Conservation (phyloP, 2,329 filamentous ascomycete species). For the Epichloe sp. region DNA sequence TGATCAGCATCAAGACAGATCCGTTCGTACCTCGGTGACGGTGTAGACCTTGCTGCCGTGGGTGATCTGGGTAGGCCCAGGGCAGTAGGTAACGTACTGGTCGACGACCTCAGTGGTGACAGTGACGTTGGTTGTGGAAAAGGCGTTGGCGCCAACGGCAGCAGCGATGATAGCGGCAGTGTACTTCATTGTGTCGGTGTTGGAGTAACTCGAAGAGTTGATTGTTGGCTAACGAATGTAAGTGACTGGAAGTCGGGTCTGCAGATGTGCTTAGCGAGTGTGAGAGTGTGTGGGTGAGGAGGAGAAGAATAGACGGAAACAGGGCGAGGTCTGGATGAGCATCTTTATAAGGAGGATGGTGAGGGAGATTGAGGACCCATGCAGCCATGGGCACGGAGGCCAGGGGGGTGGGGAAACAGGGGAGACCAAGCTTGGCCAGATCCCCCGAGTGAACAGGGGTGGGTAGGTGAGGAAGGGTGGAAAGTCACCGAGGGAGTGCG, state of each 20-base stretch:
- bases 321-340: slow-evolving; percentile 24
- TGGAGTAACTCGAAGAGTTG: slow-evolving; percentile 26
- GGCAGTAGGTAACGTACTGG: slow-evolving; percentile 60
- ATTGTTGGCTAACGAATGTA: slow-evolving; percentile 37
- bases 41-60: slow-evolving; percentile 56
- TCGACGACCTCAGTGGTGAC: slow-evolving; percentile 55
- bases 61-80: slow-evolving; percentile 48
- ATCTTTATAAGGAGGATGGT: slow-evolving; percentile 33
- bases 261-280: slow-evolving; percentile 28
- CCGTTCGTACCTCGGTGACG: slow-evolving; percentile 42
- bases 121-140: slow-evolving; percentile 28
- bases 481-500: neutral
- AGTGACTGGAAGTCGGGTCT: slow-evolving; percentile 42
- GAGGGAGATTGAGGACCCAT: slow-evolving; percentile 7
- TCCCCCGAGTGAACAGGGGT: slow-evolving; percentile 4
- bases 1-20: too few species aligned
- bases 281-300: slow-evolving; percentile 38
- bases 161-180: slow-evolving; percentile 38
- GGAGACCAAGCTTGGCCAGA: neutral
- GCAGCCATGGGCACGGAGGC: slow-evolving; percentile 5
- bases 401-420: slow-evolving; percentile 4
- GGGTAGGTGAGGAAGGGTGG: neutral
- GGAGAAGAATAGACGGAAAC: slow-evolving; percentile 18
- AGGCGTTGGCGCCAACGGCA: slow-evolving; percentile 20
- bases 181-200: slow-evolving; percentile 53